These are phyloP conservation scores for Solanum rostratum DNA, from an alignment of 257 asterid species.

Conservation along the genomic window DNA sequence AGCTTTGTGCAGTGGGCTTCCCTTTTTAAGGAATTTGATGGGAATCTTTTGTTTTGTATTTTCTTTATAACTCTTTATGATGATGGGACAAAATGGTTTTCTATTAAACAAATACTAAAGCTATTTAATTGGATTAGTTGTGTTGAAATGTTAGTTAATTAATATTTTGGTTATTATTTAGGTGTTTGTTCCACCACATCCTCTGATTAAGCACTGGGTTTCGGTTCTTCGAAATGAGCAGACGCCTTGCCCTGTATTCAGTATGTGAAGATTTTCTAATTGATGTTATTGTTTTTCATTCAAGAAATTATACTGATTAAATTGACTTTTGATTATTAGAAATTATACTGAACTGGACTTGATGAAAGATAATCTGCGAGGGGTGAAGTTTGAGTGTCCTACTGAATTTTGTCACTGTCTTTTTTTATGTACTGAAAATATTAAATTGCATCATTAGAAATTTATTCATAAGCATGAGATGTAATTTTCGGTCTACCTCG, in stretches of 20 bases:
- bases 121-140: background rate
- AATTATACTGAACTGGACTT: background rate
- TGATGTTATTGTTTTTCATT: background rate
- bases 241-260: conserved; percentile 76
- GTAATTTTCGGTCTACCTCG: background rate
- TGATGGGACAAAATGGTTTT: background rate
- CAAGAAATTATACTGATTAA: background rate
- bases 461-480: background rate
- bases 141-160: background rate
- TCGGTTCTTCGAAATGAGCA: conserved; percentile 87
- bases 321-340: background rate
- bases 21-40: background rate
- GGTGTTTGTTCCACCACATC: conserved; percentile 98
- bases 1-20: background rate
- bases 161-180: conserved; percentile 1
- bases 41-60: background rate
- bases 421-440: background rate
- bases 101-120: background rate
- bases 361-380: background rate
- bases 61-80: background rate
- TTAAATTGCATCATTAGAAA: background rate
- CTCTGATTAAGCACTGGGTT: conserved; percentile 94
- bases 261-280: conserved; percentile 27
- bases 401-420: background rate
- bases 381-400: background rate